A percentile compares a stretch with the other conserved stretches of the same genome.
Conservation (phyloP, 805 yeast genomes). For the Pichia kluyveri region DNA sequence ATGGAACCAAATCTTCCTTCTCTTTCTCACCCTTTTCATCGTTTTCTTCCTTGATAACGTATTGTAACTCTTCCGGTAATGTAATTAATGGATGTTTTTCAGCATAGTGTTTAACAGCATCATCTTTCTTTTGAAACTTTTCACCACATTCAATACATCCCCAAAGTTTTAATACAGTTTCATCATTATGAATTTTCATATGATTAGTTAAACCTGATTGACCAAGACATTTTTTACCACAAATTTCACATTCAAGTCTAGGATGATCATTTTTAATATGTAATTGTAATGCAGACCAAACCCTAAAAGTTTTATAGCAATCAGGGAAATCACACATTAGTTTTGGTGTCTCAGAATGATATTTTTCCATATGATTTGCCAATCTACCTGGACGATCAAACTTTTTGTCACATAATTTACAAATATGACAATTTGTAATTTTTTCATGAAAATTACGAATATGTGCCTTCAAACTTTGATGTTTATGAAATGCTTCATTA, state of each 20-base stretch:
- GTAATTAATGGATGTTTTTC: conserved; percentile 26
- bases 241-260: conserved; percentile 49
- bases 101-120: conserved; percentile 47
- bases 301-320: conserved; percentile 51
- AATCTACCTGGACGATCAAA: conserved; percentile 60
- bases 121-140: conserved; percentile 47
- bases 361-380: conserved; percentile 54
- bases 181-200: conserved; percentile 58
- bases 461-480: conserved; percentile 71
- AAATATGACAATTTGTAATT: conserved; percentile 31
- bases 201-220: conserved; percentile 62
- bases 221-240: conserved; percentile 70
- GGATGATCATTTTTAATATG: conserved; percentile 73
- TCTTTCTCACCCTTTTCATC: background rate
- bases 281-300: conserved; percentile 64
- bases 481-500: conserved; percentile 57
- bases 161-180: conserved; percentile 50
- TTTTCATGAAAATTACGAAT: conserved; percentile 50
- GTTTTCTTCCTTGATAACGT: background rate
- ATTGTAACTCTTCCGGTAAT: conserved; percentile 11
- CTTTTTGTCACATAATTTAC: conserved; percentile 53
- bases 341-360: conserved; percentile 43
- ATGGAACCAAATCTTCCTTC: background rate
- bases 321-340: conserved; percentile 56
- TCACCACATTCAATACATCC: conserved; percentile 47